Percentiles rank a stretch among this genome's conserved stretches.
These are phyloP conservation scores for Didymella pinodella DNA, from an alignment of 2,329 filamentous ascomycete genomes.

Conservation along the genomic window DNA sequence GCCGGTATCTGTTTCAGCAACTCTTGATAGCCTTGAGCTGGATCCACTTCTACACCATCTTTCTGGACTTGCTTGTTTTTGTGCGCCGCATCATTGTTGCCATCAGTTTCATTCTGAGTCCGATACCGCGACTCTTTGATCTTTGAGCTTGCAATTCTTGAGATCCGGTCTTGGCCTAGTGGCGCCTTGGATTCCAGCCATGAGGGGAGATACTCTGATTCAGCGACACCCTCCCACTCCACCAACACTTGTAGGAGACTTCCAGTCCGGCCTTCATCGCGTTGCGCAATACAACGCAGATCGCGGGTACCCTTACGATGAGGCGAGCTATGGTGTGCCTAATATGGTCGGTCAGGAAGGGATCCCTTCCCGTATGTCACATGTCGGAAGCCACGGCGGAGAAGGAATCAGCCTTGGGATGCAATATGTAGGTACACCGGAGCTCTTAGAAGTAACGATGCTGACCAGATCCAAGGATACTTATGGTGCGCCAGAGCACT, in stretches of 20 bases:
- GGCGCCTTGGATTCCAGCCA: constrained; percentile 28
- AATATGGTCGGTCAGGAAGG: constrained; percentile 38
- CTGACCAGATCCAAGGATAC: constrained; percentile 42
- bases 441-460: constrained; percentile 17
- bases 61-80: constrained; percentile 15
- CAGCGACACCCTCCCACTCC: constrained; percentile 51
- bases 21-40: constrained; percentile 13
- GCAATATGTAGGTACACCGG: constrained; percentile 42
- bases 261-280: constrained; percentile 51
- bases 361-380: constrained; percentile 40
- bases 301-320: constrained; percentile 49
- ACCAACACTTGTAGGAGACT: constrained; percentile 41
- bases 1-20: constrained; percentile 15
- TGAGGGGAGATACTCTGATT: constrained; percentile 47
- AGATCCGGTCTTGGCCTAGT: constrained; percentile 13
- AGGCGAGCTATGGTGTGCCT: constrained; percentile 43
- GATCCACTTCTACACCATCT: constrained; percentile 3
- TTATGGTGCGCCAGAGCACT: constrained; percentile 42
- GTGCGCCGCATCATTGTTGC: constrained; percentile 7
- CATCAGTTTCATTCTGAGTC: constrained; percentile 17
- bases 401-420: constrained; percentile 39
- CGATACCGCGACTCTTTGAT: constrained; percentile 2
- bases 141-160: constrained; percentile 14
- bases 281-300: constrained; percentile 55
- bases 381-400: constrained; percentile 32